Evolutionary conservation across 306 rosid species (phyloP).

Genomic region (Fagus crenata): DNA sequence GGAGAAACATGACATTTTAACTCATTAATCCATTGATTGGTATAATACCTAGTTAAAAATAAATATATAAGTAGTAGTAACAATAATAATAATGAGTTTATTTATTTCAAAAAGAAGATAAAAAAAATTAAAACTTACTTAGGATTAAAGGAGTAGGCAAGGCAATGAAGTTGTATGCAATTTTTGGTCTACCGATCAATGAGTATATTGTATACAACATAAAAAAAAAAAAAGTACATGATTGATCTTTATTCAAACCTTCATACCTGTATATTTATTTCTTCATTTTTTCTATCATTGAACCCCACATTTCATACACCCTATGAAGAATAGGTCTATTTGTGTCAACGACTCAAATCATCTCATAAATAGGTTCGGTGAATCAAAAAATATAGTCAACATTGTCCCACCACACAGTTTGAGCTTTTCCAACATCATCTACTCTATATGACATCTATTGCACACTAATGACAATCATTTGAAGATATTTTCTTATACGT

Average conservation of each 20-base stretch:
- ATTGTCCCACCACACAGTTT: slow-evolving; percentile 1
- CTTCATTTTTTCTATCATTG: slow-evolving; percentile 11
- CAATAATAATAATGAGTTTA: too few species aligned
- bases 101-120: too few species aligned
- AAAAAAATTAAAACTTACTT: neutral
- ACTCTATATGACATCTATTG: too few species aligned
- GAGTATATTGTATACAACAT: neutral
- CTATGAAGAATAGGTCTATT: neutral
- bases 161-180: neutral
- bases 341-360: neutral
- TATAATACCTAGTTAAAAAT: too few species aligned
- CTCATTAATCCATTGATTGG: too few species aligned
- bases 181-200: neutral
- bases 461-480: too few species aligned
- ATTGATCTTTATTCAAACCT: neutral
- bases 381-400: neutral
- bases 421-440: too few species aligned
- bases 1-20: too few species aligned
- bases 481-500: too few species aligned
- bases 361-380: neutral
- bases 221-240: too few species aligned
- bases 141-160: neutral
- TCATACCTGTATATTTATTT: neutral
- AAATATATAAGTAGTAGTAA: too few species aligned
- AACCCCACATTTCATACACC: slow-evolving; percentile 14